These are phyloP conservation scores for Lizonia empirigonia DNA, from an alignment of 2,329 filamentous ascomycete species.

Conservation along the genomic window DNA sequence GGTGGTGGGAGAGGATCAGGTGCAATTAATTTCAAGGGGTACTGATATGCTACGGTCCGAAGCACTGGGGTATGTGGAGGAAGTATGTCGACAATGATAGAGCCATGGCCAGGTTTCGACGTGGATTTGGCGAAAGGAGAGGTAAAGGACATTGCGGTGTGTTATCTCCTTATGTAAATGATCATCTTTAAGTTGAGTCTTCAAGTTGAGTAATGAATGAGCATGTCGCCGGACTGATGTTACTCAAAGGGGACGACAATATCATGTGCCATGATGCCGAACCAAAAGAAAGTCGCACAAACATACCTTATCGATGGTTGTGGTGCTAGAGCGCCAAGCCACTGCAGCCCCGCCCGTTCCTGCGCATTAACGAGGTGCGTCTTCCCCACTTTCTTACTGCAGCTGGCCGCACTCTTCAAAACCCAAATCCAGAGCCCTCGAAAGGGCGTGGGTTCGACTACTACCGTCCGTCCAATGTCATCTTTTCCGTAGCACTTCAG, in stretches of 20 bases:
- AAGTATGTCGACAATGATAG: conserved; percentile 73
- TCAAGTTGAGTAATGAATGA: too few relatives aligned
- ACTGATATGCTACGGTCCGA: conserved; percentile 81
- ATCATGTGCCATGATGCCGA: not conserved
- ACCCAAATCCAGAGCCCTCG: too few relatives aligned
- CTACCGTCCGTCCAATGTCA: not conserved
- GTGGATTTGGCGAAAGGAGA: conserved; percentile 80
- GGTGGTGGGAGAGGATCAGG: conserved; percentile 70
- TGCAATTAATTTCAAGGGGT: conserved; percentile 91
- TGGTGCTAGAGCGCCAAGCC: not conserved
- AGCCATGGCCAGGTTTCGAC: conserved; percentile 77
- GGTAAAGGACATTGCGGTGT: conserved; percentile 39
- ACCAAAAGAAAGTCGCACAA: not conserved
- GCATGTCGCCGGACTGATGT: not conserved
- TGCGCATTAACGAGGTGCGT: conserved; percentile 50
- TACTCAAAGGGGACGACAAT: too few relatives aligned
- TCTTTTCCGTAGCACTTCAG: too few relatives aligned
- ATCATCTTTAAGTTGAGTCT: conserved; percentile 19
- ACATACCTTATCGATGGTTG: conserved; percentile 13
- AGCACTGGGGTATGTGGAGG: conserved; percentile 75
- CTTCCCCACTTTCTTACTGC: too few relatives aligned
- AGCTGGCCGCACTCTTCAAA: too few relatives aligned
- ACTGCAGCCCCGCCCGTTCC: conserved; percentile 3
- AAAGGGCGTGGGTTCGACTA: not conserved
- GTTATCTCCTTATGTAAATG: conserved; percentile 12